Base-by-base conservation (phyloP, 495 filamentous ascomycete species). In the Copromyces sp. region DNA sequence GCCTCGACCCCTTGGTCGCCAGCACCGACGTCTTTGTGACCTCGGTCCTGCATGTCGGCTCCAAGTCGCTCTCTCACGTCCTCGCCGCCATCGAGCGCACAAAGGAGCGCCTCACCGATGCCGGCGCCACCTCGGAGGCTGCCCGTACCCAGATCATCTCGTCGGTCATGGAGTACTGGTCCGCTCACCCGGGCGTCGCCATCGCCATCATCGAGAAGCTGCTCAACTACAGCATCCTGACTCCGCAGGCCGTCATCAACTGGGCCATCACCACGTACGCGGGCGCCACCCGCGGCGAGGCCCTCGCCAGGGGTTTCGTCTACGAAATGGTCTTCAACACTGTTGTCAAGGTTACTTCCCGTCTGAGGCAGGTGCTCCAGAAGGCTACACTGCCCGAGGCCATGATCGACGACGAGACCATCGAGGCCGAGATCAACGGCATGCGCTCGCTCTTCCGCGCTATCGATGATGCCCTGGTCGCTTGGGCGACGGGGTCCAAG, bases 151-250 rank as follows among this genome's bases (percentile, higher is more conserved):
- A 99, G 80, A 97, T 99, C 74, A 92, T 98, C 73, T 87, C 89
- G 12, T 92, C 91, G 9, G 95, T 98, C 39, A 91, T 98, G 84
- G 88, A 90, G 16, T 98, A 97, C 83, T 99, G 95, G 95, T 86
- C 87, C 45, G 90, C 94, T 70, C 95, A 98, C 75, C 93, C 95
- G 0, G 95, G 95, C 40, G 90, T 97, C 53, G 96, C 94, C 39
- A 91, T 98, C 77, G 92, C 91, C 76, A 94, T 99, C 76, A 87
- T 98, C 71, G 95, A 99, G 84, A 98, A 97, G 83, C 86, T 99
- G 4, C 90, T 99, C 38, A 99, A 99, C 80, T 99, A 98, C 84
- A 94, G 92, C 42, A 96, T 99, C 73, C 86, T 99, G 9, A 91
- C 89, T 11, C 95, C 95, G 0, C 81, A 87, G 41, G 89, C 89